These are phyloP conservation scores for Ceratocystis albifundus DNA, from an alignment of 2,329 filamentous ascomycete species.

Conservation along the genomic window DNA sequence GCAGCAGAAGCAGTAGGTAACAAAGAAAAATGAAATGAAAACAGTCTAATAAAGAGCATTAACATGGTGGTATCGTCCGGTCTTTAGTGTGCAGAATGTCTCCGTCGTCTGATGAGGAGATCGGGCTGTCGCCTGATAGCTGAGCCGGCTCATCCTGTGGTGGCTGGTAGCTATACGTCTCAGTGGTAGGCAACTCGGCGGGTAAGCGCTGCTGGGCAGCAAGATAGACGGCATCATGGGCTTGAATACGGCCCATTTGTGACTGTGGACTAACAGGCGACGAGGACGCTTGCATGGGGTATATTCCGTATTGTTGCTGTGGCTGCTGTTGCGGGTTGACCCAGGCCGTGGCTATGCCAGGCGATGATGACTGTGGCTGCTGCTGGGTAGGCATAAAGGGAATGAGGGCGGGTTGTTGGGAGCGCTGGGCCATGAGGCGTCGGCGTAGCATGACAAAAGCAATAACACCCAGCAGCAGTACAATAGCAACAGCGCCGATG, in stretches of 20 bases:
- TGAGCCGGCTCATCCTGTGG: constrained; percentile 12
- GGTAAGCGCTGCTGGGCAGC: constrained; percentile 13
- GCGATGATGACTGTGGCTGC: constrained; percentile 5
- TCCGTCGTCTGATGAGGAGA: not conserved
- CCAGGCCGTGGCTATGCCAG: constrained; percentile 6
- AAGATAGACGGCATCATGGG: constrained; percentile 9
- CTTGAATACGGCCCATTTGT: constrained; percentile 9
- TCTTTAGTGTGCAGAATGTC: constrained; percentile 2
- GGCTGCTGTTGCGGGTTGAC: not conserved
- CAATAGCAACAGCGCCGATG: constrained; percentile 29
- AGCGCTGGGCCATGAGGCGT: constrained; percentile 25
- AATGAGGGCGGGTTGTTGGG: constrained; percentile 19
- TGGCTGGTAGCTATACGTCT: constrained; percentile 14
- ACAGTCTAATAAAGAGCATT: not conserved
- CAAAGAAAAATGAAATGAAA: too few species aligned
- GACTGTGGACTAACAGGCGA: constrained; percentile 8
- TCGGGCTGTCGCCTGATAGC: constrained; percentile 12
- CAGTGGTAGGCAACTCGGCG: constrained; percentile 5
- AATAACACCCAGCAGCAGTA: constrained; percentile 28
- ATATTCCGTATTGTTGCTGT: constrained; percentile 3
- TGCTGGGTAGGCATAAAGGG: constrained; percentile 7
- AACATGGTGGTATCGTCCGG: constrained; percentile 4
- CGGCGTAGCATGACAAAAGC: constrained; percentile 30
- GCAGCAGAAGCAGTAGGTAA: too few species aligned
- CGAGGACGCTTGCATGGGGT: not conserved